These are phyloP conservation scores for Alternaria angustiovoidea DNA, from an alignment of 2,329 filamentous ascomycete species.

Conservation along the genomic window DNA sequence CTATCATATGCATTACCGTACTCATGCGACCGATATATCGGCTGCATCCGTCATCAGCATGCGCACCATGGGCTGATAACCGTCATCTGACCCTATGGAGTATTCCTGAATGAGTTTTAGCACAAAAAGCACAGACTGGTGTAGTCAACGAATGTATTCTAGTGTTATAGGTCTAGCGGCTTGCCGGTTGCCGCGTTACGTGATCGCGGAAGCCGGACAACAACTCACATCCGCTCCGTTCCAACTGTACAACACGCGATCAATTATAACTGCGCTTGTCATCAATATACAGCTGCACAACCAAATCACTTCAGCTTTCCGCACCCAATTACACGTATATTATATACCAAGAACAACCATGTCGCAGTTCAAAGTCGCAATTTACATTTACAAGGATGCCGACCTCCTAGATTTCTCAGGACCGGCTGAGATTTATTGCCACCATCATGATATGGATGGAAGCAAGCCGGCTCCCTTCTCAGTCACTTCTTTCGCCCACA, in stretches of 20 bases:
- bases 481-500: conserved; percentile 46
- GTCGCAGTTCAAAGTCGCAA: conserved; percentile 47
- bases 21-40: not conserved
- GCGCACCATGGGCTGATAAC: not conserved
- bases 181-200: not conserved
- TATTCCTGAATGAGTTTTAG: not conserved
- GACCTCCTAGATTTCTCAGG: conserved; percentile 55
- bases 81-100: not conserved
- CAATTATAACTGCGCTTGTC: not conserved
- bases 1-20: not conserved
- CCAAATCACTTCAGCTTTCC: not conserved
- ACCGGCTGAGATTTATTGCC: conserved; percentile 50
- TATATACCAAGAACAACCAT: not conserved
- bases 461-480: conserved; percentile 40
- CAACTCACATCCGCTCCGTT: conserved; percentile 10
- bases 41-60: not conserved
- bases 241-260: not conserved
- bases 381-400: conserved; percentile 49
- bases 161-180: not conserved
- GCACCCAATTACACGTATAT: not conserved
- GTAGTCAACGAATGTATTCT: not conserved
- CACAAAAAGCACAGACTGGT: not conserved
- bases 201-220: conserved; percentile 9
- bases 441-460: conserved; percentile 30
- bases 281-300: not conserved